Conservation (phyloP, 257 asterid species). For the Paulownia fortunei region DNA sequence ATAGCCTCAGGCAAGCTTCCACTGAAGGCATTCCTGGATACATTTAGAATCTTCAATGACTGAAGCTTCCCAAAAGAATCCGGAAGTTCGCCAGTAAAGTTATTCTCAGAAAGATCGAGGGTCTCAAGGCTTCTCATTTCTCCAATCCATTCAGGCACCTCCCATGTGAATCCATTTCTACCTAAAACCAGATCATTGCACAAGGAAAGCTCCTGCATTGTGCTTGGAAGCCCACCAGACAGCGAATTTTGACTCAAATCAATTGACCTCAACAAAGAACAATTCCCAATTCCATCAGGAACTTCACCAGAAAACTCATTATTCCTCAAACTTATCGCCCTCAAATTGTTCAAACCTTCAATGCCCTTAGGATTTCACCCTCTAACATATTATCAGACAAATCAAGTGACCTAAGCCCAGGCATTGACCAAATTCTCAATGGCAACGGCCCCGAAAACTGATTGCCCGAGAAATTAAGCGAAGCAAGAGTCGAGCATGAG, state of each 20-base stretch:
- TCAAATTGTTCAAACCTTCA: slow-evolving; percentile 57
- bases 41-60: slow-evolving; percentile 62
- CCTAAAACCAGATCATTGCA: slow-evolving; percentile 55
- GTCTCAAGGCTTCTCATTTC: slow-evolving; percentile 70
- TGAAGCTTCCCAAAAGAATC: slow-evolving; percentile 62
- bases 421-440: slow-evolving; percentile 69
- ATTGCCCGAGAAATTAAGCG: slow-evolving; percentile 74
- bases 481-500: slow-evolving; percentile 73
- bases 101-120: slow-evolving; percentile 73
- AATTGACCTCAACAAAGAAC: slow-evolving; percentile 66
- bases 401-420: slow-evolving; percentile 76
- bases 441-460: slow-evolving; percentile 80
- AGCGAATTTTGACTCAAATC: slow-evolving; percentile 71
- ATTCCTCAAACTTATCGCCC: slow-evolving; percentile 56
- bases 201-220: slow-evolving; percentile 72
- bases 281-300: slow-evolving; percentile 71
- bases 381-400: slow-evolving; percentile 70
- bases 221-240: slow-evolving; percentile 67
- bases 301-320: slow-evolving; percentile 61
- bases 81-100: slow-evolving; percentile 64
- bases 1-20: slow-evolving; percentile 74
- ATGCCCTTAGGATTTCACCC: slow-evolving; percentile 65
- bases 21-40: slow-evolving; percentile 58
- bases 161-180: slow-evolving; percentile 57
- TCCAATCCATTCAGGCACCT: slow-evolving; percentile 78